Evolutionary conservation across 2,329 filamentous ascomycete genomes (phyloP), one percentile per base, ranked within the genome.

Genomic region (Exophiala bonariae): DNA sequence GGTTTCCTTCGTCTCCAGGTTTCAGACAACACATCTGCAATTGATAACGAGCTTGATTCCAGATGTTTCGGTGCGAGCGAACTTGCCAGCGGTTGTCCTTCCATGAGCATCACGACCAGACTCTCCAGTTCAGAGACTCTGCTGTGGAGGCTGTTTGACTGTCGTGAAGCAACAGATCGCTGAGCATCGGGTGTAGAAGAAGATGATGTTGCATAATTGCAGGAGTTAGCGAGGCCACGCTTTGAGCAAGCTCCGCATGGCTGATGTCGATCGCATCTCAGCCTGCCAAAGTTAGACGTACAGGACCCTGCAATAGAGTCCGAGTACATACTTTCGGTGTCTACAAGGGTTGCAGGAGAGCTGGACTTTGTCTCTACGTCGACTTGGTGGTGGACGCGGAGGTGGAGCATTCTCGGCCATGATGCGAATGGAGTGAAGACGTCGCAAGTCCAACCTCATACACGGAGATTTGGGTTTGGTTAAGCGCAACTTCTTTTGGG

Each of bases 41-140:
- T 50, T 50, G 51, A 50, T 45, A 49, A 42, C 41, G 47, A 54
- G 50, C 41, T 49, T 49, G 44, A 44, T 53, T 50, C 52, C 26
- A 46, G 48, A 31, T 47, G 46, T 54, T 47, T 47, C 39, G 50
- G 33, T 49, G 50, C 49, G 26, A 42, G 46, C 36, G 53, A 54
- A 54, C 35, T 55, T 52, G 49, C 50, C 33, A 53, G 49, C 40
- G 49, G 48, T 45, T 54, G 50, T 37, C 46, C 47, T 57, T 59
- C 78, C 75, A 80, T 79, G 44, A 81, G 59, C 11, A 76, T 78
- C 42, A 80, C 66, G 39, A 81, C 78, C 50, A 81, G 66, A 49
- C 73, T 74, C 64, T 81, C 78, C 40, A 81, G 67, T 46, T 78
- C 34, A 41, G 49, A 49, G 32, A 63, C 57, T 54, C 59, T 52